Percentiles rank a stretch among this genome's conserved stretches.
Evolutionary conservation across 345 rosid genomes (phyloP).

Genomic region (Syzygium jambos): DNA sequence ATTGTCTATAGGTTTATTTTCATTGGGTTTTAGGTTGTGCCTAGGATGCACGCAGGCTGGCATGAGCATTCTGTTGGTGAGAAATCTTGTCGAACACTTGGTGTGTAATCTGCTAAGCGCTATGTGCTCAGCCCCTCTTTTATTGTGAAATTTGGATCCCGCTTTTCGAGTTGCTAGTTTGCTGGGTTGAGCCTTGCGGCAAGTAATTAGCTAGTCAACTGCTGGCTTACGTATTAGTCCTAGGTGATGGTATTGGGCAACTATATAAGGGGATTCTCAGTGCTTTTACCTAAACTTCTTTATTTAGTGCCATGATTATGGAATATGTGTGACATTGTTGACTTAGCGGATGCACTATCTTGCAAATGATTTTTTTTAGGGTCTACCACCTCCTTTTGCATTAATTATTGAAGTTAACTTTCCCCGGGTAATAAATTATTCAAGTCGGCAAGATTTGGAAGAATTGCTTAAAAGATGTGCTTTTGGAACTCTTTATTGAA

Average conservation of each 20-base stretch:
- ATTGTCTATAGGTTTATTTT: too few relatives aligned
- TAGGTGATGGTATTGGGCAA: background rate
- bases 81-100: background rate
- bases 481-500: background rate
- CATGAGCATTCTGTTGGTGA: background rate
- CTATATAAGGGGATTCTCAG: background rate
- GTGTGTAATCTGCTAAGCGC: background rate
- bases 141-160: background rate
- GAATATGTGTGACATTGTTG: background rate
- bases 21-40: background rate
- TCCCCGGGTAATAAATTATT: background rate
- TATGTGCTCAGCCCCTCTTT: background rate
- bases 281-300: background rate
- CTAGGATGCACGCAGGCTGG: conserved; percentile 7
- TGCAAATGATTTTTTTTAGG: background rate
- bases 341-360: background rate
- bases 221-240: background rate
- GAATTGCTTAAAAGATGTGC: background rate
- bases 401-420: background rate
- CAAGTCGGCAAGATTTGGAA: background rate
- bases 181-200: background rate
- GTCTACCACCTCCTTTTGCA: background rate
- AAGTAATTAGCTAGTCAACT: conserved; percentile 7
- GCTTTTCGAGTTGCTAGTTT: background rate
- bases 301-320: background rate